Conservation (phyloP, 352 stramenopile species). For the Plasmopara halstedii region DNA sequence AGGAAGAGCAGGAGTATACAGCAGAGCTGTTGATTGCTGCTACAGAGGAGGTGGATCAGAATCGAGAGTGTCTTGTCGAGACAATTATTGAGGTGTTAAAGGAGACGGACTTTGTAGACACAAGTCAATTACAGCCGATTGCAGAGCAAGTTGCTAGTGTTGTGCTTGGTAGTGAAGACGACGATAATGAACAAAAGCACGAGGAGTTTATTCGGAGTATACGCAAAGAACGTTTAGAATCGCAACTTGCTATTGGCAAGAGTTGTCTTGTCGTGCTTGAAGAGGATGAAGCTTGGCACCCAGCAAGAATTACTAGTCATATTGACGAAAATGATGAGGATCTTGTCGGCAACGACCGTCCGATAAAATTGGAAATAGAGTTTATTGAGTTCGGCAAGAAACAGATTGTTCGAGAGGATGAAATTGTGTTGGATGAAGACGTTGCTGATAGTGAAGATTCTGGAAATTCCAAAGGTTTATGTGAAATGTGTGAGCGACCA, state of each 20-base stretch:
- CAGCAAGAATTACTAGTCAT: constrained; percentile 44
- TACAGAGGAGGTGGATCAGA: constrained; percentile 25
- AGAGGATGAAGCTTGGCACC: constrained; percentile 71
- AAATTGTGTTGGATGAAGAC: constrained; percentile 69
- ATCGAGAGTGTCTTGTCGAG: constrained; percentile 15
- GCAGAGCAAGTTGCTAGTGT: constrained; percentile 16
- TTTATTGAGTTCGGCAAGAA: constrained; percentile 79
- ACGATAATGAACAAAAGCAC: constrained; percentile 15
- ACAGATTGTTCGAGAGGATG: constrained; percentile 39
- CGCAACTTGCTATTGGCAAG: constrained; percentile 51
- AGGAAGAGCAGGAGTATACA: constrained; percentile 57
- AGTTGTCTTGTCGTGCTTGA: constrained; percentile 54
- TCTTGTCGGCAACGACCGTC: constrained; percentile 2
- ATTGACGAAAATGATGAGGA: constrained; percentile 13
- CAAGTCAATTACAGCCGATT: constrained; percentile 8
- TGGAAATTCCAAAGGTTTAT: constrained; percentile 49
- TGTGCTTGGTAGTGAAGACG: constrained; percentile 10
- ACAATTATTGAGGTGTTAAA: constrained; percentile 38
- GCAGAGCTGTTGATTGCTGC: constrained; percentile 51
- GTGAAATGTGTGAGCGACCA: constrained; percentile 86
- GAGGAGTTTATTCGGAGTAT: no score
- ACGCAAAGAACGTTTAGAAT: constrained; percentile 21
- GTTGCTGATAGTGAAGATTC: constrained; percentile 49
- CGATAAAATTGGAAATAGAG: constrained; percentile 46
- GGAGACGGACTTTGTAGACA: constrained; percentile 32